phyloP scores from a whole-genome alignment of 2,329 filamentous ascomycete species.

The Magnaporthiopsis rhizophila region DNA sequence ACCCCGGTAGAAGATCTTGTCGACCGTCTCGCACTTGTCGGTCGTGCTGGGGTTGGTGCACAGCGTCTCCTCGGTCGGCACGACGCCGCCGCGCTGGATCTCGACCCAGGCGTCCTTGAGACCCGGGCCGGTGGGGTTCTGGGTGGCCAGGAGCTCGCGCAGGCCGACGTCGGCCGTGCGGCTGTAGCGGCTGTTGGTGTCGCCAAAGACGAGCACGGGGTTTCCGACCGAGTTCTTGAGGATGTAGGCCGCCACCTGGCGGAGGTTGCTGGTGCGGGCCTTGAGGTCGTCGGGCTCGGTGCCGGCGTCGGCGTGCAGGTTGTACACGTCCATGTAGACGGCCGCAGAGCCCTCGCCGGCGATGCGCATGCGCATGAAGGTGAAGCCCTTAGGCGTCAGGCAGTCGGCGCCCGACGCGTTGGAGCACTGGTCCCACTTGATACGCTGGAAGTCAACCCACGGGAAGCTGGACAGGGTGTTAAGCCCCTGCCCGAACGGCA shows the following conservation, averaged over 20 bases:
- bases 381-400: constrained; percentile 63
- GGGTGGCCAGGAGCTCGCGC: constrained; percentile 22
- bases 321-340: constrained; percentile 56
- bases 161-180: constrained; percentile 33
- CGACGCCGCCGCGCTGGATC: constrained; percentile 37
- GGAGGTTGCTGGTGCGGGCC: constrained; percentile 51
- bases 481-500: constrained; percentile 53
- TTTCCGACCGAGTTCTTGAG: constrained; percentile 47
- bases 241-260: constrained; percentile 52
- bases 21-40: constrained; percentile 54
- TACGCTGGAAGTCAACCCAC: constrained; percentile 47
- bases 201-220: constrained; percentile 55
- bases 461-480: constrained; percentile 54
- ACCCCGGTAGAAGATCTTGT: constrained; percentile 57
- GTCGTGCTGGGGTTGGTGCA: constrained; percentile 51
- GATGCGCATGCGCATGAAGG: constrained; percentile 52
- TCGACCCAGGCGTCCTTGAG: constrained; percentile 55
- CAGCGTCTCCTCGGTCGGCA: constrained; percentile 34
- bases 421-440: constrained; percentile 53
- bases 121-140: constrained; percentile 27
- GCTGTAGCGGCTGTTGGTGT: constrained; percentile 59
- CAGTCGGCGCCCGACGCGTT: constrained; percentile 50
- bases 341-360: constrained; percentile 26
- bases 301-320: constrained; percentile 57
- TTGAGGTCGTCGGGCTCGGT: constrained; percentile 40